Conservation (phyloP, 2,329 filamentous ascomycete species). For the Coniochaeta hoffmannii region DNA sequence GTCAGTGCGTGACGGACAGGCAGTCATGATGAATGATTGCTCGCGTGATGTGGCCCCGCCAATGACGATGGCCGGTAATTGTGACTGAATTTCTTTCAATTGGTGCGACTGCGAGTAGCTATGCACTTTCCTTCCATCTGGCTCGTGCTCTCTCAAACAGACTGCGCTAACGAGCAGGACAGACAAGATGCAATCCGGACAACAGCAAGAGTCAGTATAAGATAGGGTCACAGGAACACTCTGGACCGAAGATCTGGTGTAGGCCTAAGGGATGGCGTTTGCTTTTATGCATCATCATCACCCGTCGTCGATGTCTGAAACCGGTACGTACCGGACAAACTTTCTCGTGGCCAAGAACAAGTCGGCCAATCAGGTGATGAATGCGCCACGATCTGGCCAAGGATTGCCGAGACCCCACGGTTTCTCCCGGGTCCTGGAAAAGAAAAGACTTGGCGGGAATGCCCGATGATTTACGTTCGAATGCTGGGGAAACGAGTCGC, state of each 20-base stretch:
- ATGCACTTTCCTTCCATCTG: background rate
- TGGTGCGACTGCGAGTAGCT: background rate
- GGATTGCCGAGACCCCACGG: background rate
- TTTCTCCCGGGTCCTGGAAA: conserved; percentile 4
- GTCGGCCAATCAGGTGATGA: background rate
- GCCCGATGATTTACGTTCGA: no score
- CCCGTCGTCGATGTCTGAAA: background rate
- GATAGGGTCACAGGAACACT: background rate
- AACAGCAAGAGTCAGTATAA: background rate
- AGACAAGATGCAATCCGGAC: background rate
- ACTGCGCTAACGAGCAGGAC: background rate
- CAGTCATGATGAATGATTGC: conserved; percentile 2
- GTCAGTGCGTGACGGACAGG: conserved; percentile 25
- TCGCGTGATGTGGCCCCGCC: background rate
- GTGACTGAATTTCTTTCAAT: background rate
- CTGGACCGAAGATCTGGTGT: background rate
- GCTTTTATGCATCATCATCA: background rate
- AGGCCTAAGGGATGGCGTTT: background rate
- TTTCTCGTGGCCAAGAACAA: background rate
- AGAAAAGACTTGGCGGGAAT: no score
- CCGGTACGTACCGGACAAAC: background rate
- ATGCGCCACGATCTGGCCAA: background rate
- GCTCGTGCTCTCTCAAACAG: conserved; percentile 6
- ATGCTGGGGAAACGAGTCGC: no score
- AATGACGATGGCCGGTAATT: conserved; percentile 1